These are phyloP conservation scores for Talaromyces sp. DNA, from an alignment of 2,329 filamentous ascomycete species.

Conservation along the genomic window DNA sequence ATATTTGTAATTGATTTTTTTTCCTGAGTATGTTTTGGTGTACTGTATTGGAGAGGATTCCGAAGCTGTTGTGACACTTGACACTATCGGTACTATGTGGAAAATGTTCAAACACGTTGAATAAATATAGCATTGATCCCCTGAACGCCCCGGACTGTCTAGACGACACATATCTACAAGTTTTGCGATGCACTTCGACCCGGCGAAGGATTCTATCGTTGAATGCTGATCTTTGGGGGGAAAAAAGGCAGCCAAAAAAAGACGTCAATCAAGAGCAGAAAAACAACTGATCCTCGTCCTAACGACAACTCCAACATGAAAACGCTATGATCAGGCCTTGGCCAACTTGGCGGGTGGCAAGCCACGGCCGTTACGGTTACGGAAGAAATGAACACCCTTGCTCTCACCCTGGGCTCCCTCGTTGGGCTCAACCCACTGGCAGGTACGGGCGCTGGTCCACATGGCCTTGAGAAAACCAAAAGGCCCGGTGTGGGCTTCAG, in stretches of 20 bases:
- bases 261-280: neutral
- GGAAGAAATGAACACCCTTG: slow-evolving; percentile 87
- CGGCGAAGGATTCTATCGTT: slow-evolving; percentile 2
- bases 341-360: slow-evolving; percentile 49
- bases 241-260: neutral
- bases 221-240: neutral
- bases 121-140: slow-evolving; percentile 1
- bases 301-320: neutral
- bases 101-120: neutral
- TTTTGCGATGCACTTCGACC: slow-evolving; percentile 6
- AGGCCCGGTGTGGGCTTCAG: slow-evolving; percentile 71
- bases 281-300: too few species aligned
- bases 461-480: slow-evolving; percentile 80
- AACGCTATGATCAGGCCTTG: neutral
- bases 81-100: neutral
- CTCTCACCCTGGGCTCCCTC: slow-evolving; percentile 74
- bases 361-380: slow-evolving; percentile 87
- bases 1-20: neutral
- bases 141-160: slow-evolving; percentile 7
- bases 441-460: slow-evolving; percentile 76
- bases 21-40: neutral
- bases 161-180: slow-evolving; percentile 11
- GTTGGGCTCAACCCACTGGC: slow-evolving; percentile 96
- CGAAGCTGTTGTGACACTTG: neutral
- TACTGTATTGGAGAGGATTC: neutral